Conservation (phyloP, 345 rosid genomes). For the Clausena lansium region DNA sequence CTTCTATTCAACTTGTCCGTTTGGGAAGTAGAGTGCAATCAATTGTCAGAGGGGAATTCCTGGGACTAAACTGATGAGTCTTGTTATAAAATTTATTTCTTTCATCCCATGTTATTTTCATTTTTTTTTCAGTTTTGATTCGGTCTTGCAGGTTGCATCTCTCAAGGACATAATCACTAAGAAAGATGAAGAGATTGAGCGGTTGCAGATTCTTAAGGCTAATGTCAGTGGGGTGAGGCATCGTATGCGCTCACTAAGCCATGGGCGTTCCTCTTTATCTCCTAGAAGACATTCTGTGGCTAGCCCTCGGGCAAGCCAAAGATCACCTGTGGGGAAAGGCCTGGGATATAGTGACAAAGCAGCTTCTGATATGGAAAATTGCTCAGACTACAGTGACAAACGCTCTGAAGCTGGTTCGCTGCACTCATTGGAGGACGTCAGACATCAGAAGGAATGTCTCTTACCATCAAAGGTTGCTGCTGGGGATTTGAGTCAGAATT, state of each 20-base stretch:
- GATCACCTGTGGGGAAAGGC: constrained; percentile 36
- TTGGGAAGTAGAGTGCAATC: neutral
- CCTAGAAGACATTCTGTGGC: constrained; percentile 64
- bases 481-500: constrained; percentile 29
- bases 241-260: constrained; percentile 41
- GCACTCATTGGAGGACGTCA: constrained; percentile 49
- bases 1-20: neutral
- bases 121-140: constrained; percentile 8
- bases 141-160: constrained; percentile 56
- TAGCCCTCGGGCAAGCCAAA: constrained; percentile 39
- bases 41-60: neutral
- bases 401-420: constrained; percentile 72
- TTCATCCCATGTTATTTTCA: neutral
- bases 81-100: neutral
- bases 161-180: constrained; percentile 64
- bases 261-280: constrained; percentile 69
- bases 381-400: constrained; percentile 62
- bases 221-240: constrained; percentile 44
- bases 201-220: constrained; percentile 48
- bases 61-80: neutral
- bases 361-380: constrained; percentile 60
- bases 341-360: constrained; percentile 38
- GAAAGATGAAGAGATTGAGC: constrained; percentile 85
- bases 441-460: constrained; percentile 31
- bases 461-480: constrained; percentile 39